Percentiles rank a stretch among this genome's conserved stretches.
These are phyloP conservation scores for Botryococcus braunii DNA, from an alignment of 163 green algal species.

Conservation along the genomic window DNA sequence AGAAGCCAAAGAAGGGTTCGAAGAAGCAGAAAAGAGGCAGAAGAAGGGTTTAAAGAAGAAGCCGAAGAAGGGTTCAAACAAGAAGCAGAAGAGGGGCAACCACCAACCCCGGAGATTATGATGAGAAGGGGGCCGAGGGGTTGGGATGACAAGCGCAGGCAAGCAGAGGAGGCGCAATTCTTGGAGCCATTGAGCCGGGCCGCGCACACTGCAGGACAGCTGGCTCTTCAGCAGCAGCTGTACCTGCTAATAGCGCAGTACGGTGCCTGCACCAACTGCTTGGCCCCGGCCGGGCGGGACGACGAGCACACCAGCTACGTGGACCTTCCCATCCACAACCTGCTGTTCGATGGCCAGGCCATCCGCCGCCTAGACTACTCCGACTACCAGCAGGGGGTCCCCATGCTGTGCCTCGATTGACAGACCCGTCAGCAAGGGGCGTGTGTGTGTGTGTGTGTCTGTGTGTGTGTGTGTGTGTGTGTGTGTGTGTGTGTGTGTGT, in stretches of 20 bases:
- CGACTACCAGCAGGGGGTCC: slow-evolving; percentile 22
- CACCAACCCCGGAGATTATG: background rate
- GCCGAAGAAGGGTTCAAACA: background rate
- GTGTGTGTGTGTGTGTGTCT: no score
- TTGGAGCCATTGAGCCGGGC: slow-evolving; percentile 20
- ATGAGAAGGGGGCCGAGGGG: background rate
- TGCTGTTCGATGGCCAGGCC: slow-evolving; percentile 33
- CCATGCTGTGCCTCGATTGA: slow-evolving; percentile 15
- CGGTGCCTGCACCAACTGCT: slow-evolving; percentile 31
- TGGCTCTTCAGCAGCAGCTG: slow-evolving; percentile 31
- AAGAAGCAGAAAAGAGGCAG: background rate
- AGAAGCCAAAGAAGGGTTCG: background rate
- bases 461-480: no score
- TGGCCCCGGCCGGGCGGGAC: slow-evolving; percentile 10
- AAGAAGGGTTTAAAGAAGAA: background rate
- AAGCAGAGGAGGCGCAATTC: slow-evolving; percentile 23
- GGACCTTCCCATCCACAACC: slow-evolving; percentile 29
- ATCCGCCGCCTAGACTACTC: slow-evolving; percentile 18
- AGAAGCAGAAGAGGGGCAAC: background rate
- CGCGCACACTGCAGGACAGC: slow-evolving; percentile 32
- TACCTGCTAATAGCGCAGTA: slow-evolving; percentile 22
- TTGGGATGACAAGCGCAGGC: slow-evolving; percentile 8
- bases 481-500: no score
- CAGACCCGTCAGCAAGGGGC: no score
- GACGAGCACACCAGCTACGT: slow-evolving; percentile 25